Base-by-base conservation (phyloP, 306 rosid species). In the Spatholobus suberectus region DNA sequence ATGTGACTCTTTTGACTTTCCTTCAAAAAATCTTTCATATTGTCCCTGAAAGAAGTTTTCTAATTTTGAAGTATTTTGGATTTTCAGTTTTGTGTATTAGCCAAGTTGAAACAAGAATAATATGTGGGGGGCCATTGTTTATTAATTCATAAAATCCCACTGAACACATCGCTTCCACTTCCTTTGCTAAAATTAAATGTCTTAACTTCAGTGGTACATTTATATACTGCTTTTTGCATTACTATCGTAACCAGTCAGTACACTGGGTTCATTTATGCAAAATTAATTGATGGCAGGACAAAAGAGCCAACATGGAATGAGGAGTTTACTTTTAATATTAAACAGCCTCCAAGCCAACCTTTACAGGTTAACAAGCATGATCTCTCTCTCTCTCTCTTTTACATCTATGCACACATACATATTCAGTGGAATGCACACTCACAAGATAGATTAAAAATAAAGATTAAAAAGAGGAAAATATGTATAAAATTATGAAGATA, bases 231-330 rank as follows among this genome's bases (percentile, higher is more conserved):
- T 69, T 76, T 84, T 54, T 15, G 17, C 63, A 52, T 81, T 61
- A 73, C 70, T 18, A 52, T 35, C 54, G 15, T 65, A 77, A 32
- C 23, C 21, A 18, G 14, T 80, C 13, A 20, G 17, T 54, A 13
- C 40, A 78, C 74, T 80, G 74, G 49, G 49, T 78, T 61, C 69
- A 54, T 61, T 37, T 46, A 13, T 76, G 67, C 70, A 26, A 75
- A 75, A 82, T 85, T 73, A 81, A 61, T 55, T 87, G 47, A 14
- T 86, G 81, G 69, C 89, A 93, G 99, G 92, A 90, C 85, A 47
- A 96, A 84, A 79, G 92, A 91, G 63, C 98, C 98, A 63, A 91
- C 93, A 18, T 96, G 99, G 99, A 93, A 96, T 26, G 97, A 96
- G 87, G 93, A 90, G 37, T 93, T 93, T 74, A 85, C 85, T 74